Percentiles rank a stretch among this genome's conserved stretches.
Conservation (phyloP, 208 protist species). For the Tritrichomonas musculus region DNA sequence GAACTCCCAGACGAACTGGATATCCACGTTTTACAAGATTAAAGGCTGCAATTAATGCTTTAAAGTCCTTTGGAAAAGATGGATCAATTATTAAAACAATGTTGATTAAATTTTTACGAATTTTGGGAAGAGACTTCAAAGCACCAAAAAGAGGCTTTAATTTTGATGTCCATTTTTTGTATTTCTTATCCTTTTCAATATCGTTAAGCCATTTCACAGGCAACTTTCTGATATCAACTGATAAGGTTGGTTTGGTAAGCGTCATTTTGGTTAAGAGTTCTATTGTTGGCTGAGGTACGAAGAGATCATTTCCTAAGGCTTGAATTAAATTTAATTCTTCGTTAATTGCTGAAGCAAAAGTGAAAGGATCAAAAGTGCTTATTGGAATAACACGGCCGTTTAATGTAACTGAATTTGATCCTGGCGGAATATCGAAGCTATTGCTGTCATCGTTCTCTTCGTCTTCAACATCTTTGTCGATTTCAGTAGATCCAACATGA, state of each 20-base stretch:
- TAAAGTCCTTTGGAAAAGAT: background rate
- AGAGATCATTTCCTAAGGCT: background rate
- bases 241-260: background rate
- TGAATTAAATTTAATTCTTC: background rate
- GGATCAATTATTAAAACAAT: conserved; percentile 18
- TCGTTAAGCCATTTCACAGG: background rate
- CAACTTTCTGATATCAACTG: background rate
- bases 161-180: background rate
- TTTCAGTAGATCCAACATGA: background rate
- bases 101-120: background rate
- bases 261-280: background rate
- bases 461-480: background rate
- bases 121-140: background rate
- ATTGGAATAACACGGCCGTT: background rate
- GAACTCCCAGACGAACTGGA: background rate
- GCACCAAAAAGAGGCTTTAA: background rate
- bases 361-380: conserved; percentile 11
- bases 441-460: background rate
- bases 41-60: background rate
- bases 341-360: background rate
- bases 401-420: background rate
- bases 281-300: background rate
- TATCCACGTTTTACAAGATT: background rate
- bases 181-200: background rate
- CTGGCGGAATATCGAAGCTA: background rate